These are phyloP conservation scores for Monilinia vaccinii-corymbosi DNA, from an alignment of 2,329 filamentous ascomycete species.

Conservation along the genomic window DNA sequence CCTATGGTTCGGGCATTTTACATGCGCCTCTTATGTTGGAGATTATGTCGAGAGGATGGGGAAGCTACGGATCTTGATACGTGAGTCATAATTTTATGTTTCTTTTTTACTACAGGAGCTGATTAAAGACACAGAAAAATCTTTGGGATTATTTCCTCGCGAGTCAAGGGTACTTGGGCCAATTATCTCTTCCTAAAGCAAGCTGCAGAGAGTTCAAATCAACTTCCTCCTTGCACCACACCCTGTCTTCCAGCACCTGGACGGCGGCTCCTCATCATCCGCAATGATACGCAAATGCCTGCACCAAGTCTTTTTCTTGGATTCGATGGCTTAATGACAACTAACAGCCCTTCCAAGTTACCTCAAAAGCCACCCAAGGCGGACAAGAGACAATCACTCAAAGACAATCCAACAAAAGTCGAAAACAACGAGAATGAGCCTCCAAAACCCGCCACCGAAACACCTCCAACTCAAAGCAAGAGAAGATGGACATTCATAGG, in stretches of 20 bases:
- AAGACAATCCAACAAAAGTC: slow-evolving; percentile 14
- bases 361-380: slow-evolving; percentile 15
- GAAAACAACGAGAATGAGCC: slow-evolving; percentile 13
- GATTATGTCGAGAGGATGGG: slow-evolving; percentile 53
- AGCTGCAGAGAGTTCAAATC: slow-evolving; percentile 41
- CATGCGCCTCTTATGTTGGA: slow-evolving; percentile 64
- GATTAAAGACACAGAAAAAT: slow-evolving; percentile 41
- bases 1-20: slow-evolving; percentile 71
- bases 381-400: slow-evolving; percentile 24
- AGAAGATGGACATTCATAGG: slow-evolving; percentile 56
- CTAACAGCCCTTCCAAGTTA: slow-evolving; percentile 4
- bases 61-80: slow-evolving; percentile 43
- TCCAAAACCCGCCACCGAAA: slow-evolving; percentile 16
- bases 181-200: slow-evolving; percentile 53
- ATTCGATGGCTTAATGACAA: slow-evolving; percentile 46
- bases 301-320: slow-evolving; percentile 42
- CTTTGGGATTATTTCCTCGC: slow-evolving; percentile 45
- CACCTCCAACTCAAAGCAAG: slow-evolving; percentile 32
- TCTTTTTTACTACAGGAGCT: slow-evolving; percentile 12
- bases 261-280: slow-evolving; percentile 58
- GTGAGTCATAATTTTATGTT: slow-evolving; percentile 34
- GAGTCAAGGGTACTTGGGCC: slow-evolving; percentile 52
- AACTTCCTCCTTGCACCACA: slow-evolving; percentile 47
- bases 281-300: slow-evolving; percentile 45
- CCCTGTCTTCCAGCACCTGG: slow-evolving; percentile 62